Percentiles rank a stretch among this genome's conserved stretches.
phyloP scores from a whole-genome alignment of 345 rosid species.

The Eucalyptus cloeziana region DNA sequence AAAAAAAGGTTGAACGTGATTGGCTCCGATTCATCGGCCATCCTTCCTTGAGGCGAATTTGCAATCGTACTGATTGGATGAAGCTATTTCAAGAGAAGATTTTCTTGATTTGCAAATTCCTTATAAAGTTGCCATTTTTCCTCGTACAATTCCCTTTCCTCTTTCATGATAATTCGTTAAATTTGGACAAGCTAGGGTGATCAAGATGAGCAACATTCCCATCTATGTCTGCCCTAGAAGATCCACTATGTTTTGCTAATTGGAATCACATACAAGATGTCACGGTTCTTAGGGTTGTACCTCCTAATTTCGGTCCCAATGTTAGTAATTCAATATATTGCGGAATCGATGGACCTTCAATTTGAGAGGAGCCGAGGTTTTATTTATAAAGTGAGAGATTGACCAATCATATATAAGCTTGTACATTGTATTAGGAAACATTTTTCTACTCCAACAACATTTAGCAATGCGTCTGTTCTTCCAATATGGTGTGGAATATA shows the following conservation, averaged over 20 bases:
- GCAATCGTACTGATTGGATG: background rate
- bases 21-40: background rate
- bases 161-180: background rate
- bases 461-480: background rate
- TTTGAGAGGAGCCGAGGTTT: background rate
- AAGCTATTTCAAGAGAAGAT: background rate
- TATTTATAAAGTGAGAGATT: background rate
- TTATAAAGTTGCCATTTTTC: background rate
- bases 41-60: background rate
- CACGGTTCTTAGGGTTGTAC: background rate
- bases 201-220: background rate
- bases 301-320: background rate
- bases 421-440: background rate
- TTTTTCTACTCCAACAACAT: background rate
- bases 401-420: background rate
- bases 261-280: background rate
- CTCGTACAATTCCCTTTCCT: background rate
- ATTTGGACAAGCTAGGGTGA: background rate
- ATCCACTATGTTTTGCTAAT: background rate
- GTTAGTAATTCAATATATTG: background rate
- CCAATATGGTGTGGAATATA: background rate
- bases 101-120: background rate
- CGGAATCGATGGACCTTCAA: background rate
- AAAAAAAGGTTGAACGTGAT: background rate
- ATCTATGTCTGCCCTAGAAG: background rate